phyloP scores from a whole-genome alignment of 345 rosid species.

The Acer campestre region DNA sequence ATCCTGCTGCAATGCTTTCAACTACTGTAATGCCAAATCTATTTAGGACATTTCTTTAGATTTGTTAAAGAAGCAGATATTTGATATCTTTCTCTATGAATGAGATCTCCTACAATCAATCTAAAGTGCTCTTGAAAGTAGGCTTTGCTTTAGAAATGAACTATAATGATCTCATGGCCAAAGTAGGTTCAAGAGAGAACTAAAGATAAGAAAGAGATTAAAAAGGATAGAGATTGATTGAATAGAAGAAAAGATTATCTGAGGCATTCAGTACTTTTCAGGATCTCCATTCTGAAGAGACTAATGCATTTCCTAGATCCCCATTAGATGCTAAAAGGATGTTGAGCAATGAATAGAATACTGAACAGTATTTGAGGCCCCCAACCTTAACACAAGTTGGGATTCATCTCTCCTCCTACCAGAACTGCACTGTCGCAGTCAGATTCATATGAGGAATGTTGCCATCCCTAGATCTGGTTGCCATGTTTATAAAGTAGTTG shows the following conservation, averaged over 20 bases:
- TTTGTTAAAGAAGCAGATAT: too few species aligned
- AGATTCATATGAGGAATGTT: not conserved
- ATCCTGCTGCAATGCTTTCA: not conserved
- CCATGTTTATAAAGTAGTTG: not conserved
- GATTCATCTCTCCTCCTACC: not conserved
- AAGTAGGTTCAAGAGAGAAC: constrained; percentile 4
- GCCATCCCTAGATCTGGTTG: not conserved
- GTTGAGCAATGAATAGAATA: not conserved
- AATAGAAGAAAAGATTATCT: not conserved
- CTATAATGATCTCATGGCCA: not conserved
- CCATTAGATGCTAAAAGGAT: constrained; percentile 2
- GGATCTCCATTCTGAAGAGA: not conserved
- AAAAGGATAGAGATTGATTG: not conserved
- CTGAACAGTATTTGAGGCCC: not conserved
- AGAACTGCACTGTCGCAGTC: not conserved
- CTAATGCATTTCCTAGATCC: not conserved
- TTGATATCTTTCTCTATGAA: too few species aligned
- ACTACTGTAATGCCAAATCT: constrained; percentile 4
- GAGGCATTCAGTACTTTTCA: not conserved
- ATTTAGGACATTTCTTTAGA: constrained; percentile 4
- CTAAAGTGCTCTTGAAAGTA: not conserved
- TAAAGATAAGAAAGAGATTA: not conserved
- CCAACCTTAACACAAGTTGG: not conserved
- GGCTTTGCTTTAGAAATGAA: not conserved
- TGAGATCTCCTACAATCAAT: not conserved